Evolutionary conservation across 2,329 filamentous ascomycete genomes (phyloP).

Genomic region (Penicillium paneum): DNA sequence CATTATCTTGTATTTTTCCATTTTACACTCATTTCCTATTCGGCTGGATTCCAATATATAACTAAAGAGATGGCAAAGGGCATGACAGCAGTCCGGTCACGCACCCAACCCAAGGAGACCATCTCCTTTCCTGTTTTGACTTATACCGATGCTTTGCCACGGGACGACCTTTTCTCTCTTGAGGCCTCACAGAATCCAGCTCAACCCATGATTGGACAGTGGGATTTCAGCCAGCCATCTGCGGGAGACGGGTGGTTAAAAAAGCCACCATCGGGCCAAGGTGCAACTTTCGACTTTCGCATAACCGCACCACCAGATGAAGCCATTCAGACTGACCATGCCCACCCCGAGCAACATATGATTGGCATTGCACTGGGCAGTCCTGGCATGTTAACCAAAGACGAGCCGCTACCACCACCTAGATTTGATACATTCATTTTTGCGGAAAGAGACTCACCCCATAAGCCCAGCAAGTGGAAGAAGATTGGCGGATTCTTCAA

Average conservation of each 20-base stretch:
- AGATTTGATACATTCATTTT: constrained; percentile 15
- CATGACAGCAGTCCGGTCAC: constrained; percentile 31
- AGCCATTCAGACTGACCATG: constrained; percentile 14
- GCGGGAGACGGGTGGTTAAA: constrained; percentile 18
- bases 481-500: constrained; percentile 47
- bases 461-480: constrained; percentile 47
- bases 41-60: constrained; percentile 9
- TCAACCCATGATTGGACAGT: constrained; percentile 10
- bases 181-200: constrained; percentile 11
- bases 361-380: constrained; percentile 76
- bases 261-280: constrained; percentile 14
- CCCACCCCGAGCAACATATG: constrained; percentile 42
- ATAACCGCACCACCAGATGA: constrained; percentile 29
- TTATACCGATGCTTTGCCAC: constrained; percentile 32
- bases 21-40: constrained; percentile 1
- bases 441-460: constrained; percentile 12
- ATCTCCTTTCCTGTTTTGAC: constrained; percentile 35
- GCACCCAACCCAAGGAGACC: constrained; percentile 24
- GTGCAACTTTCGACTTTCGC: constrained; percentile 31
- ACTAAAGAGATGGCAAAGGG: constrained; percentile 28
- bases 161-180: constrained; percentile 29
- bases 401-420: constrained; percentile 16
- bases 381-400: constrained; percentile 46
- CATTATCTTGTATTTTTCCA: constrained; percentile 6
- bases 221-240: constrained; percentile 22